Base-by-base conservation (phyloP, 495 filamentous ascomycete species). In the Hyaloscypha finlandica region DNA sequence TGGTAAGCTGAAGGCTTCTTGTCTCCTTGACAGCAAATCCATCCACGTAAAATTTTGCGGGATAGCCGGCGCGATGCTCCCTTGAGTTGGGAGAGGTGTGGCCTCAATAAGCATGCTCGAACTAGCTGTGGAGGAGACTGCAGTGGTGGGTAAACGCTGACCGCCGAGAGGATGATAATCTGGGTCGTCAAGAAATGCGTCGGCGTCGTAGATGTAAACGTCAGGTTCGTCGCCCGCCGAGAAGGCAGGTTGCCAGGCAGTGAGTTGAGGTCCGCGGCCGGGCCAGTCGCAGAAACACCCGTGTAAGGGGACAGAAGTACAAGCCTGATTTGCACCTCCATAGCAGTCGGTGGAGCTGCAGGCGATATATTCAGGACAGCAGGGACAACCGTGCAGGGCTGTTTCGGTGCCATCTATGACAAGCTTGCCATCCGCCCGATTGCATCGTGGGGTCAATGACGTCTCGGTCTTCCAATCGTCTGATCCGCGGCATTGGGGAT, bases 271-370 rank as follows among this genome's bases (percentile, higher is more conserved):
- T 62, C 59, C 59, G 59, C 35, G 59, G 37, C 39, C 39, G 42
- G 59, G 59, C 59, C 59, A 62, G 30, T 62, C 59, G 39, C 59
- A 62, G 42, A 62, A 62, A 62, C 59, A 62, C 6, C 59, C 37
- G 59, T 62, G 11, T 48, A 62, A 62, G 37, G 37, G 59, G n/a
- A 22, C n/a, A 51, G 59, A 29, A 51, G 59, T 62, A 51, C 59
- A 62, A 62, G 59, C 59, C 42, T 62, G 59, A 62, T 62, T 48
- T 51, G 59, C 39, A 48, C 59, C 59, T 62, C 59, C 25, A 25
- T 25, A 25, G 25, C 25, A 25, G 25, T 25, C 25, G 25, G 25
- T 25, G 25, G 25, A 25, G 25, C 25, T 25, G 25, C 25, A 25
- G 25, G 25, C 25, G 25, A 25, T 25, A 25, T 25, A 25, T 25